Evolutionary conservation across 139 green algal species (phyloP), one percentile per base, ranked within the genome.

Genomic region (Ulvella scutata): DNA sequence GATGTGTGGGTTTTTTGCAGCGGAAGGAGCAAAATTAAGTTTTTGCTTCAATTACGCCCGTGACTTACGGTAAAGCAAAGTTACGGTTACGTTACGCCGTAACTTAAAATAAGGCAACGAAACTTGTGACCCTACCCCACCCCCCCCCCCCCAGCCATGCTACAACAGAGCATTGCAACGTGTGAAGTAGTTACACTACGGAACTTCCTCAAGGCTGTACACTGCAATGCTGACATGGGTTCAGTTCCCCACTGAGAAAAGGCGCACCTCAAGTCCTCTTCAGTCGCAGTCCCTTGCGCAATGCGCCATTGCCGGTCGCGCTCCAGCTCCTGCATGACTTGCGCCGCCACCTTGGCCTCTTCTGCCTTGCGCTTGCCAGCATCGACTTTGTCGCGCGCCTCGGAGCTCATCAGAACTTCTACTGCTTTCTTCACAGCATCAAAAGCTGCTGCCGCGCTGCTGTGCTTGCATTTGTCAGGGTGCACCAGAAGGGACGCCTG

Each of bases 401-500:
- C 44, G 0, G 36, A 26, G 67, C 91, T 86, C 80, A 89, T 84
- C 74, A 96, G 78, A 28, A 82, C 59, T 77, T 89, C 85, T 34
- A 85, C 85, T 3, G 86, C 84, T 28, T 81, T 75, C 37, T 80
- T 84, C 37, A 94, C 82, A 4, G 87, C 88, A 72, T 94, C 79
- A 75, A 96, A 96, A 0, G 78, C 84, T 38, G 79, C 13, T 81
- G 74, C 36, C 87, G 77, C 4, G 83, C 83, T 10, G 79, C 44
- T 0, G 76, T 95, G 89, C 2, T 61, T 37, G 79, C 88, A 95
- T 79, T 96, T 96, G 79, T 96, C 90, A 0, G 90, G 90, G 43
- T 96, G 90, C 26, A 94, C 86, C 17, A 94, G 78, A 85, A 96
- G 84, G n/a, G 85, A 92, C 62, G 93, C 77, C 61, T 81, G 77